These are phyloP conservation scores for Hirschfeldia incana DNA, from an alignment of 345 rosid species.

Conservation along the genomic window DNA sequence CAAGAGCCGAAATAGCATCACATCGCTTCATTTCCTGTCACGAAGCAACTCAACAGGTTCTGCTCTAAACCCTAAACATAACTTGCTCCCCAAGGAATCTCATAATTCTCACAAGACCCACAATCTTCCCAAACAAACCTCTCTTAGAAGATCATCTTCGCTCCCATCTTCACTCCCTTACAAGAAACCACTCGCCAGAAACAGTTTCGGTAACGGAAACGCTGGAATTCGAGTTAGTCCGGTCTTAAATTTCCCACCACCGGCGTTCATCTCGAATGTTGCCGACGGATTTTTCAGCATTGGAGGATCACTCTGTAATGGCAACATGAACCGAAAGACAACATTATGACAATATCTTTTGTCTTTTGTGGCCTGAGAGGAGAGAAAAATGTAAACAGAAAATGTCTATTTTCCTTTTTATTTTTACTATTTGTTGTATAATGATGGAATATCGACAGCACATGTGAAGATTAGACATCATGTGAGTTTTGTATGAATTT, in stretches of 20 bases:
- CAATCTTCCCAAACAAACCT: constrained; percentile 51
- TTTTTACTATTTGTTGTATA: constrained; percentile 24
- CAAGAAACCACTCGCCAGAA: constrained; percentile 53
- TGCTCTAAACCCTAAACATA: constrained; percentile 54
- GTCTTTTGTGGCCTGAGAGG: constrained; percentile 28
- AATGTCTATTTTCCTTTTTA: neutral
- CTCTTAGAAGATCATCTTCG: constrained; percentile 50
- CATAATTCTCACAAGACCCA: constrained; percentile 37
- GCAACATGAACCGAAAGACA: constrained; percentile 68
- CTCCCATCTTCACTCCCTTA: constrained; percentile 43
- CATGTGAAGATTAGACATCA: constrained; percentile 53
- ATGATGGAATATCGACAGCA: constrained; percentile 37
- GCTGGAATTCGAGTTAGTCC: constrained; percentile 64
- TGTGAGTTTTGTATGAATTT: constrained; percentile 49
- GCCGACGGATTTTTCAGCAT: constrained; percentile 63
- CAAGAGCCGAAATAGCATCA: constrained; percentile 48
- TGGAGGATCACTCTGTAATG: constrained; percentile 65
- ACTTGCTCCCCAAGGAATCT: constrained; percentile 43
- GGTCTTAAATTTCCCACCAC: constrained; percentile 69
- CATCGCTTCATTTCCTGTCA: constrained; percentile 67
- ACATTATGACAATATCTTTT: constrained; percentile 29
- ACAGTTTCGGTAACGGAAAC: constrained; percentile 55
- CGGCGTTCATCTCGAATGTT: constrained; percentile 63
- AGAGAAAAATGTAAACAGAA: constrained; percentile 3
- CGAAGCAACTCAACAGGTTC: constrained; percentile 93